Evolutionary conservation across 768 basidiomycete species (phyloP).

Genomic region (Mycena haematopus): DNA sequence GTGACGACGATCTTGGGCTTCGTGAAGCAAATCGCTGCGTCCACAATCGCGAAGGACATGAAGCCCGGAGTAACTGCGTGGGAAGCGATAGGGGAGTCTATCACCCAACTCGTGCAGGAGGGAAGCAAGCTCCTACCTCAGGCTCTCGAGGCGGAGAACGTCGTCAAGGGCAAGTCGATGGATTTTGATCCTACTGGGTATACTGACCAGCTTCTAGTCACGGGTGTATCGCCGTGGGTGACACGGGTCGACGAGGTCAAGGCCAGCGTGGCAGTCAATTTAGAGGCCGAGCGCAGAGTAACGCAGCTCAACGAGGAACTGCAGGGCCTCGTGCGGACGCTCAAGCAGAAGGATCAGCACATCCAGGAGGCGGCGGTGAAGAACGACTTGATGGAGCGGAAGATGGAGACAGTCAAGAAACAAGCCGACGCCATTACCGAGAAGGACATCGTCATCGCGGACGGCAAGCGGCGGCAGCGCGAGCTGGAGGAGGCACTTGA

Average conservation of each 20-base stretch:
- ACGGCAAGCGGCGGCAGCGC: slow-evolving; percentile 86
- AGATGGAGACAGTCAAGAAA: slow-evolving; percentile 90
- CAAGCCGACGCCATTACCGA: slow-evolving; percentile 85
- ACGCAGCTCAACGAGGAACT: slow-evolving; percentile 88
- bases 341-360: slow-evolving; percentile 88
- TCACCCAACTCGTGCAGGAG: slow-evolving; percentile 74
- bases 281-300: slow-evolving; percentile 92
- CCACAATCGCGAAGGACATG: slow-evolving; percentile 71
- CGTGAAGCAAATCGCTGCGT: slow-evolving; percentile 74
- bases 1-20: slow-evolving; percentile 72
- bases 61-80: slow-evolving; percentile 74
- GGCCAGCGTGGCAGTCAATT: slow-evolving; percentile 80
- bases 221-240: slow-evolving; percentile 85
- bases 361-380: slow-evolving; percentile 91
- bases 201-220: slow-evolving; percentile 50
- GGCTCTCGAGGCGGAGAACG: slow-evolving; percentile 76
- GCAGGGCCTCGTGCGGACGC: slow-evolving; percentile 81
- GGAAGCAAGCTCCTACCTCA: slow-evolving; percentile 72
- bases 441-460: slow-evolving; percentile 80
- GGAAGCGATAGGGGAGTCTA: slow-evolving; percentile 76
- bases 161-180: slow-evolving; percentile 70
- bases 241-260: slow-evolving; percentile 83
- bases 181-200: neutral
- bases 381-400: slow-evolving; percentile 93
- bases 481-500: slow-evolving; percentile 95